A percentile compares a stretch with the other conserved stretches of the same genome.
phyloP scores from a whole-genome alignment of 345 rosid genomes.

The Arabidopsis suecica region DNA sequence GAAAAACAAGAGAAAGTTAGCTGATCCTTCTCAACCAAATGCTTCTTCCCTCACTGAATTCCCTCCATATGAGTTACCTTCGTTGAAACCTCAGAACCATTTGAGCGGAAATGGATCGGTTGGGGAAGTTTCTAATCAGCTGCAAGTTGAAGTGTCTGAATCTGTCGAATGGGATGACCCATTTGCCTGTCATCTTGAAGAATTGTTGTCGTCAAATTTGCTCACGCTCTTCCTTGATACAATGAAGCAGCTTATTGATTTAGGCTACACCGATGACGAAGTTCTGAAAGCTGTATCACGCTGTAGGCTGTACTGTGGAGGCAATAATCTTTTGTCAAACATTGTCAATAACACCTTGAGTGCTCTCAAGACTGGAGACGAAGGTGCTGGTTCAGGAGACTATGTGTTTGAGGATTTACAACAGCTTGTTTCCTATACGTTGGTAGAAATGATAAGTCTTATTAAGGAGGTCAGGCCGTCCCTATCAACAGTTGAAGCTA shows the following conservation, averaged over 20 bases:
- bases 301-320: conserved; percentile 49
- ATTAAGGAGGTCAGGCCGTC: conserved; percentile 87
- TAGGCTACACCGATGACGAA: conserved; percentile 54
- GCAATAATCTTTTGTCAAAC: conserved; percentile 52
- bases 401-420: conserved; percentile 50
- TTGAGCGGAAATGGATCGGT: background rate
- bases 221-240: conserved; percentile 49
- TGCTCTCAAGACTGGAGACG: conserved; percentile 67
- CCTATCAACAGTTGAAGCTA: conserved; percentile 93
- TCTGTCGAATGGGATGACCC: conserved; percentile 89
- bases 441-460: conserved; percentile 85
- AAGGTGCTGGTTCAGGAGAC: conserved; percentile 47
- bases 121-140: conserved; percentile 28
- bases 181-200: conserved; percentile 76
- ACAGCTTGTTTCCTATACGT: conserved; percentile 73
- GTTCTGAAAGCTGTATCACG: conserved; percentile 54
- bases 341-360: conserved; percentile 65
- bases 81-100: conserved; percentile 37
- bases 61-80: conserved; percentile 45
- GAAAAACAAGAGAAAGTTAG: conserved; percentile 87
- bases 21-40: conserved; percentile 62
- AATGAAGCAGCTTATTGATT: conserved; percentile 50
- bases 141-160: conserved; percentile 49
- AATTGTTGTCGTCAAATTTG: conserved; percentile 55
- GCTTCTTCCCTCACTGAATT: conserved; percentile 44